Percentiles rank a stretch among this genome's conserved stretches.
These are phyloP conservation scores for Suhomyces choctaworum DNA, from an alignment of 1,139 yeast genomes.

Conservation along the genomic window DNA sequence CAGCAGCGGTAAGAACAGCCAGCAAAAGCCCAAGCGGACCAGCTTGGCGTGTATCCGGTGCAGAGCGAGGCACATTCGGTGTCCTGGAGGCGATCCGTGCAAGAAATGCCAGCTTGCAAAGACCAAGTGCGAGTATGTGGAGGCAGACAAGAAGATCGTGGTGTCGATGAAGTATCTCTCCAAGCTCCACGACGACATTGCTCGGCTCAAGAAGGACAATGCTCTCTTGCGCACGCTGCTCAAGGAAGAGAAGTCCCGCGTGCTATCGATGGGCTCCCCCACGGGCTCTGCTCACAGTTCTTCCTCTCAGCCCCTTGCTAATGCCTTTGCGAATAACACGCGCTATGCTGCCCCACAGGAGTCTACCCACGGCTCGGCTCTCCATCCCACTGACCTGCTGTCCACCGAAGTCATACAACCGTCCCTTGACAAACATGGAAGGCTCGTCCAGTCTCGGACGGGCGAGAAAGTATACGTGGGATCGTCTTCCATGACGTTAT, in stretches of 20 bases:
- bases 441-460: slow-evolving; percentile 68
- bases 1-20: slow-evolving; percentile 1
- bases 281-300: slow-evolving; percentile 3
- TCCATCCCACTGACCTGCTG: neutral
- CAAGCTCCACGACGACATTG: slow-evolving; percentile 66
- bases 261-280: slow-evolving; percentile 1
- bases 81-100: slow-evolving; percentile 84
- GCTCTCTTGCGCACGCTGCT: slow-evolving; percentile 51
- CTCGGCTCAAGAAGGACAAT: slow-evolving; percentile 53
- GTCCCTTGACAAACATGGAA: slow-evolving; percentile 66
- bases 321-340: slow-evolving; percentile 7
- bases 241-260: slow-evolving; percentile 30
- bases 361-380: too few species aligned
- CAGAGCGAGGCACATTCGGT: slow-evolving; percentile 71
- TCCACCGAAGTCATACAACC: slow-evolving; percentile 57
- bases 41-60: slow-evolving; percentile 65
- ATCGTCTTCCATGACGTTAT: slow-evolving; percentile 77
- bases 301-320: neutral
- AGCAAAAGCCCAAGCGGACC: slow-evolving; percentile 28
- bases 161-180: slow-evolving; percentile 74
- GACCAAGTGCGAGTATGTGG: slow-evolving; percentile 70
- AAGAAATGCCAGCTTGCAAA: slow-evolving; percentile 60
- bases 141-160: slow-evolving; percentile 75
- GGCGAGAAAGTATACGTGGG: slow-evolving; percentile 78
- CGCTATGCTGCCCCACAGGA: slow-evolving; percentile 3